Conservation (phyloP, 1,284 basidiomycete species). For the Ustilago sp. region DNA sequence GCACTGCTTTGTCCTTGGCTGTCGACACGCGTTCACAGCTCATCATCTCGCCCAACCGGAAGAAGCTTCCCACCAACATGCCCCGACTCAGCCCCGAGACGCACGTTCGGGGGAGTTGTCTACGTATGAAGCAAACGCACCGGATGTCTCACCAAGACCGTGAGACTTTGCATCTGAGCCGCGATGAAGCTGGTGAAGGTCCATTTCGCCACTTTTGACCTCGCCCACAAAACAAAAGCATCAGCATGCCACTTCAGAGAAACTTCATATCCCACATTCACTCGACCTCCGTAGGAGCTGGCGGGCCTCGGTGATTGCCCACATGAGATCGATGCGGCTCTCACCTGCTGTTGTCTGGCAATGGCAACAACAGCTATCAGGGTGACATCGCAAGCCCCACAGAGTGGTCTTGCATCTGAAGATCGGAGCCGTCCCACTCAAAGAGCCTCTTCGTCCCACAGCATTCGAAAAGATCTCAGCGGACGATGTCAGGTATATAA, state of each 20-base stretch:
- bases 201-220: not conserved
- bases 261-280: not conserved
- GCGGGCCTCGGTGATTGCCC: not conserved
- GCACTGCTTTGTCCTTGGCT: not conserved
- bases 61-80: not conserved
- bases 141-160: too few species aligned
- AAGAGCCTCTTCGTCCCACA: not conserved
- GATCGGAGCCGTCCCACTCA: not conserved
- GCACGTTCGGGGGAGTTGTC: too few species aligned
- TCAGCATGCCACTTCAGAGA: not conserved
- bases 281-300: not conserved
- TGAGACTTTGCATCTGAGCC: not conserved
- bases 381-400: not conserved
- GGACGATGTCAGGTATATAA: not conserved
- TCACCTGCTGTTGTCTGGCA: not conserved
- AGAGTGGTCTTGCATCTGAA: not conserved
- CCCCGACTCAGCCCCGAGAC: not conserved
- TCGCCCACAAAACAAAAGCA: not conserved
- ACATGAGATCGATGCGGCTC: not conserved
- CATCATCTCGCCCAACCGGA: not conserved
- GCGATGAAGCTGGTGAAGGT: not conserved
- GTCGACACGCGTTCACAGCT: conserved; percentile 12
- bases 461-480: not conserved
- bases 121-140: too few species aligned
- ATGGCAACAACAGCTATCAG: not conserved